phyloP scores from a whole-genome alignment of 306 rosid species.

The Alnus rubra region DNA sequence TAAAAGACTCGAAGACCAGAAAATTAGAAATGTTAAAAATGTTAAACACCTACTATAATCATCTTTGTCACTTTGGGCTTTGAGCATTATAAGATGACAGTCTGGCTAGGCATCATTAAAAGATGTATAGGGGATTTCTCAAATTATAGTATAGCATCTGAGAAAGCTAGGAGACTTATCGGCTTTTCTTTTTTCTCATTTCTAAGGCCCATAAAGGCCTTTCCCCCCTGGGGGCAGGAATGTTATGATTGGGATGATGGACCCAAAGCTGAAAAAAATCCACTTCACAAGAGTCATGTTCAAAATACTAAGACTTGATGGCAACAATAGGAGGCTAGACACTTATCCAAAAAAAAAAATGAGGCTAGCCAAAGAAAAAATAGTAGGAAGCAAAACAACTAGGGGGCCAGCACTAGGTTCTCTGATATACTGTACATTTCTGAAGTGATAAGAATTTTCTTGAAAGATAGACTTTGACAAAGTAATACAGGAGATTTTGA shows the following conservation, averaged over 20 bases:
- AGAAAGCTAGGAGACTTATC: background rate
- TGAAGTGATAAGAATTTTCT: background rate
- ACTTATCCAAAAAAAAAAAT: background rate
- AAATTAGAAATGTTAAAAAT: background rate
- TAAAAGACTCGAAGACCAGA: no score
- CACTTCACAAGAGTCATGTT: background rate
- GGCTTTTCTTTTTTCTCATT: background rate
- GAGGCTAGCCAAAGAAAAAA: background rate
- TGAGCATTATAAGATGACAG: background rate
- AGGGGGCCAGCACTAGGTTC: background rate
- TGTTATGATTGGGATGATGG: no score
- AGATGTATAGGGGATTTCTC: background rate
- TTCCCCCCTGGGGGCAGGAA: background rate
- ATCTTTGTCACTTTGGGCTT: constrained; percentile 6
- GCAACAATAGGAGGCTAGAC: constrained; percentile 2
- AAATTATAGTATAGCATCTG: background rate
- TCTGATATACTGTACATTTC: background rate
- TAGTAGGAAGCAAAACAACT: background rate
- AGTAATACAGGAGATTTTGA: background rate
- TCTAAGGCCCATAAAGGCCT: background rate
- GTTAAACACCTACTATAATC: background rate
- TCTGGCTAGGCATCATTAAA: background rate
- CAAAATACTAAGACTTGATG: background rate
- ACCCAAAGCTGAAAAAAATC: background rate
- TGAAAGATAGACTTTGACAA: background rate